These are phyloP conservation scores for Aegilops longissima DNA, from an alignment of 176 grass and related monocot genomes.

Conservation along the genomic window DNA sequence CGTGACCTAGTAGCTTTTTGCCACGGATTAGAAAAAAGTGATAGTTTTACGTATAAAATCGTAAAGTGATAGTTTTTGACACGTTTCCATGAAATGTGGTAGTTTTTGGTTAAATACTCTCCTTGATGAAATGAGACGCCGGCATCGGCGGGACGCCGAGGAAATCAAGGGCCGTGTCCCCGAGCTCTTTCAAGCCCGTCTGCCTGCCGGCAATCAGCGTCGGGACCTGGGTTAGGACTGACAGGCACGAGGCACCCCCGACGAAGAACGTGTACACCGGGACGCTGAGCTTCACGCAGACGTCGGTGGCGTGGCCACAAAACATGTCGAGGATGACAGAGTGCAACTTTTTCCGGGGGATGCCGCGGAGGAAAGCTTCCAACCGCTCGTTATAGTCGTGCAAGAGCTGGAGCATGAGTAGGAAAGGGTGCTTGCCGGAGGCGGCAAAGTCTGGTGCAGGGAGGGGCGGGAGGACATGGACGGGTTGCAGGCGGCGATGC, in stretches of 20 bases:
- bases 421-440: not conserved
- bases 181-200: not conserved
- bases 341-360: not conserved
- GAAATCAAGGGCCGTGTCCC: not conserved
- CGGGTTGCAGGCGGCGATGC: not conserved
- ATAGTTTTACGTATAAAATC: no score
- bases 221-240: not conserved
- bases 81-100: no score
- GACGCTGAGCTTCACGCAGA: not conserved
- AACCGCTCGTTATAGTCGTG: not conserved
- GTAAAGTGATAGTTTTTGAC: no score
- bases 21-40: no score
- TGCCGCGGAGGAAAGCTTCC: not conserved
- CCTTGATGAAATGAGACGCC: not conserved
- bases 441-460: not conserved
- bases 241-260: not conserved
- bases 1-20: no score
- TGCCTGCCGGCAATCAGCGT: not conserved
- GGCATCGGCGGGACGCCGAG: not conserved
- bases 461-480: slow-evolving; percentile 14
- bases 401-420: not conserved
- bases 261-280: not conserved
- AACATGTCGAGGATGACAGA: not conserved
- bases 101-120: not conserved
- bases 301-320: not conserved